These are phyloP conservation scores for Solanum dulcamara DNA, from an alignment of 257 asterid genomes.

Conservation along the genomic window DNA sequence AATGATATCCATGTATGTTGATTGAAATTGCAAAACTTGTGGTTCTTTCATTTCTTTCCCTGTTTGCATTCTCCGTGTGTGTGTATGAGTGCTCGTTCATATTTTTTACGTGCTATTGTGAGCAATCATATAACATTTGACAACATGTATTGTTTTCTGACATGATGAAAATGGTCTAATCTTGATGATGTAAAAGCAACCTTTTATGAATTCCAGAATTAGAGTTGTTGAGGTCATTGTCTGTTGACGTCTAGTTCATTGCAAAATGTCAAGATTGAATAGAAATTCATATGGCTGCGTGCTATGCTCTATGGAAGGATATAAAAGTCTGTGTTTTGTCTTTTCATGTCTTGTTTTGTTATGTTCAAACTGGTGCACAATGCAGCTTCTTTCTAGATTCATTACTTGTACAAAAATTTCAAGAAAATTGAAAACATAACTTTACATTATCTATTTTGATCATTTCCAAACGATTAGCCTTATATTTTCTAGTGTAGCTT, in stretches of 20 bases:
- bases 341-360: background rate
- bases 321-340: background rate
- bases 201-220: background rate
- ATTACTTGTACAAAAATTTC: background rate
- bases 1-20: background rate
- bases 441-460: background rate
- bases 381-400: background rate
- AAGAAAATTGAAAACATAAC: background rate
- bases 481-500: background rate
- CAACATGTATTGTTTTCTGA: background rate
- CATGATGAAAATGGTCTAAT: background rate
- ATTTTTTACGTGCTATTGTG: background rate
- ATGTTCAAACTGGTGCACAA: background rate
- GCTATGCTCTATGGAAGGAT: background rate
- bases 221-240: too few species aligned
- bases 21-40: background rate
- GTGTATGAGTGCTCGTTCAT: background rate
- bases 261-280: background rate
- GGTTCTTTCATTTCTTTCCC: background rate
- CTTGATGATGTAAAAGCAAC: background rate
- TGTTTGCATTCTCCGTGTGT: background rate
- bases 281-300: background rate
- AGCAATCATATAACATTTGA: background rate
- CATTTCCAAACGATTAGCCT: background rate
- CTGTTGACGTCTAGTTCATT: too few species aligned